phyloP scores from a whole-genome alignment of 2,329 filamentous ascomycete species.

The Drechslera avenae region DNA sequence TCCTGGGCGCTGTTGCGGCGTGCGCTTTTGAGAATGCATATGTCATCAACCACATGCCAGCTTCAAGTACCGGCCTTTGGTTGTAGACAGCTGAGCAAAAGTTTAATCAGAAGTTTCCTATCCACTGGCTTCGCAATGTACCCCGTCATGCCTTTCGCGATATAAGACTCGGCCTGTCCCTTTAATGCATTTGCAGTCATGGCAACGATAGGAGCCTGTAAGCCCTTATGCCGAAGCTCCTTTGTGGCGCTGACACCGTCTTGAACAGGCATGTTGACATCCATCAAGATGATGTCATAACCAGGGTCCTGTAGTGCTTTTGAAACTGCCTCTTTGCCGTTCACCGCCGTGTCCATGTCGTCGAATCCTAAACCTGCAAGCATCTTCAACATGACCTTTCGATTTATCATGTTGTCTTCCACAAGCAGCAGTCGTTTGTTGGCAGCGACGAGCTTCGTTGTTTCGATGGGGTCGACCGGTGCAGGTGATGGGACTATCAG shows the following conservation, averaged over 20 bases:
- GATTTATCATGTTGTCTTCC: constrained; percentile 56
- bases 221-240: constrained; percentile 29
- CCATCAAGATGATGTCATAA: constrained; percentile 44
- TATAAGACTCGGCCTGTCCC: constrained; percentile 60
- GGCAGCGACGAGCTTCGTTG: constrained; percentile 27
- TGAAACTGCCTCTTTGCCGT: constrained; percentile 52
- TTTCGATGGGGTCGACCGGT: constrained; percentile 22
- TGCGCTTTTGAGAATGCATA: background rate
- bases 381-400: constrained; percentile 56
- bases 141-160: constrained; percentile 61
- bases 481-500: constrained; percentile 14
- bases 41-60: background rate
- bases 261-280: constrained; percentile 44
- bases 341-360: constrained; percentile 45
- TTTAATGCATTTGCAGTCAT: constrained; percentile 63
- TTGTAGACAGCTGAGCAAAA: constrained; percentile 45
- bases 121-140: constrained; percentile 63
- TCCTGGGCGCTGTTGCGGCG: background rate
- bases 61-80: constrained; percentile 13
- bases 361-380: constrained; percentile 45
- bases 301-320: constrained; percentile 16
- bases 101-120: constrained; percentile 53
- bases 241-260: constrained; percentile 38
- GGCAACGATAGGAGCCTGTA: constrained; percentile 55
- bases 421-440: constrained; percentile 48